Evolutionary conservation across 495 filamentous ascomycete genomes (phyloP).

Genomic region (Terfezia claveryi): DNA sequence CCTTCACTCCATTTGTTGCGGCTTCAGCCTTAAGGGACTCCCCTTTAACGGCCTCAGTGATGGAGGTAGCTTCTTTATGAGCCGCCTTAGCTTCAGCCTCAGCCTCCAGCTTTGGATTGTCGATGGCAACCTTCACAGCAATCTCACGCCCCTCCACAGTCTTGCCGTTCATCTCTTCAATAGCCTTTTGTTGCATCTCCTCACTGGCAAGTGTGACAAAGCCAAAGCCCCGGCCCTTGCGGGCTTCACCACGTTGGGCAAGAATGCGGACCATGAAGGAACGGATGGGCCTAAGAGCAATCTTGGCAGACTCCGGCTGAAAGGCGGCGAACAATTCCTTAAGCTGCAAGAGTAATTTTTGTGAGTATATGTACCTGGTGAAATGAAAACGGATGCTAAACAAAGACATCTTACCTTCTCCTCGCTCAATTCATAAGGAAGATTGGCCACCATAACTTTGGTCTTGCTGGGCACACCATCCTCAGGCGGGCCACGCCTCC

Average conservation of each 20-base stretch:
- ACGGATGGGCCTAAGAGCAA: slow-evolving; percentile 91
- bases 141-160: slow-evolving; percentile 96
- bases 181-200: slow-evolving; percentile 90
- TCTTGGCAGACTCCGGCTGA: slow-evolving; percentile 80
- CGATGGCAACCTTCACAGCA: slow-evolving; percentile 97
- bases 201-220: slow-evolving; percentile 92
- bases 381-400: too few relatives aligned
- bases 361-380: slow-evolving; percentile 21
- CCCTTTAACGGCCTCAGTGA: slow-evolving; percentile 28
- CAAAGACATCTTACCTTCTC: slow-evolving; percentile 45
- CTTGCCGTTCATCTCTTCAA: slow-evolving; percentile 96
- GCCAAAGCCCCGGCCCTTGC: slow-evolving; percentile 97
- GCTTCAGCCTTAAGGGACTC: slow-evolving; percentile 18
- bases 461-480: slow-evolving; percentile 96
- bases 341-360: slow-evolving; percentile 34
- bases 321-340: slow-evolving; percentile 88
- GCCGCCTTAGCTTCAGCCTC: slow-evolving; percentile 30
- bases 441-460: slow-evolving; percentile 99
- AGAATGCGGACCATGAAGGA: slow-evolving; percentile 99
- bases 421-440: slow-evolving; percentile 91
- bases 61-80: slow-evolving; percentile 1
- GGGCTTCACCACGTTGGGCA: slow-evolving; percentile 85
- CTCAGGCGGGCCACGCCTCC: slow-evolving; percentile 77
- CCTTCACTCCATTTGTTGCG: slow-evolving; percentile 12
- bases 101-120: slow-evolving; percentile 96